Evolutionary conservation across 2,329 filamentous ascomycete species (phyloP), one percentile per base, ranked within the genome.

Genomic region (Colletotrichum kahawae): DNA sequence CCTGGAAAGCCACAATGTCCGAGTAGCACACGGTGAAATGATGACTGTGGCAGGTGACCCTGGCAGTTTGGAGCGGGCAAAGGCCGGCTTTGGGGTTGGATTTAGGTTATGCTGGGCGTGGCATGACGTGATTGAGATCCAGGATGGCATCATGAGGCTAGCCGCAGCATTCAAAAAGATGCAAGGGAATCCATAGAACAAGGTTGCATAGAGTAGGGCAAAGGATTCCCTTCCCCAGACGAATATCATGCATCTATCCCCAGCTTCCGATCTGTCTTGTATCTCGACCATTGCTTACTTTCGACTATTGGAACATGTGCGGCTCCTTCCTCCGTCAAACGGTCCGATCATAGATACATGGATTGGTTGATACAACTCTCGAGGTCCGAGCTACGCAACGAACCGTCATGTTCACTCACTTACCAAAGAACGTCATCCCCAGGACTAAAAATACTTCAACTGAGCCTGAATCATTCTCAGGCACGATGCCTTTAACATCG

Each of bases 81-180:
- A 85, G 21, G 84, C 87, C 33, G 85, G 84, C 59, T 94, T 96
- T 80, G 86, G 89, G 31, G 82, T 87, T 63, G 88, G 89, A 64
- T 83, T 95, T 31, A 88, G 93, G 54, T 82, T 95, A 27, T 95
- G 92, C 75, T 95, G 94, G 82, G 88, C 92, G 9, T 95, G 93
- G 91, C 93, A 94, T 82, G 88, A 92, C 4, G 92, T 93, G 79
- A 87, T 88, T 21, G 86, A 90, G 69, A 83, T 97, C 21, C 87
- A 86, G 0, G 93, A 95, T 79, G 94, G 93, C 0, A 88, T 96
- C 14, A 83, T 87, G 81, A 90, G 93, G 77, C 84, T 96, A 71
- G 92, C 59, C 10, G n/a, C n/a, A 14, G 59, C 59, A 5, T 36
- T 62, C 59, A 62, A 36, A 14, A 33, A 62, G 33, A 21, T 62